Conservation (phyloP, 768 basidiomycete genomes). For the Tulasnella sp. region DNA sequence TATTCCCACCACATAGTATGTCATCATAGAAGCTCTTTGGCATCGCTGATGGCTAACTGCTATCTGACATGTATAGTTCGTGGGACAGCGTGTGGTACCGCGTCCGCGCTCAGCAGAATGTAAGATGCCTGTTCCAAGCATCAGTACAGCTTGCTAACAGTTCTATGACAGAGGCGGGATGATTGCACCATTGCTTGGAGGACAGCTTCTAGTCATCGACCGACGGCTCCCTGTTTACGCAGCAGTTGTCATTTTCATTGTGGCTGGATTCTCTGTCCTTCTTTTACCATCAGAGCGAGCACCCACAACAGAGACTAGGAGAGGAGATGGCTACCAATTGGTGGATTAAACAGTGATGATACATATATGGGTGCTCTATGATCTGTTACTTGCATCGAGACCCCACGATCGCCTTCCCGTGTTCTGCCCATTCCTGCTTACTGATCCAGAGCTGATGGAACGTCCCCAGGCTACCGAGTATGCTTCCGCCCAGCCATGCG, state of each 20-base stretch:
- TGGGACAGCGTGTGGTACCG: conserved; percentile 81
- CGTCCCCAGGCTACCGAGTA: conserved; percentile 87
- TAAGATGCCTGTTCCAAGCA: conserved; percentile 29
- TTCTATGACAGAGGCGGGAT: conserved; percentile 58
- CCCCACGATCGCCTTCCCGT: too few species aligned
- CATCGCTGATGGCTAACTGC: background rate
- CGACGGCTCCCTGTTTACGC: conserved; percentile 65
- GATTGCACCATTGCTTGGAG: conserved; percentile 75
- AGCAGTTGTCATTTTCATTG: conserved; percentile 52
- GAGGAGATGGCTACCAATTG: background rate
- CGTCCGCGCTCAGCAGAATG: conserved; percentile 77
- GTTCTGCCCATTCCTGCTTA: conserved; percentile 77
- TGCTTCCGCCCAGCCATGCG: conserved; percentile 92
- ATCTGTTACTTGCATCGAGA: too few species aligned
- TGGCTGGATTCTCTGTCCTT: conserved; percentile 53
- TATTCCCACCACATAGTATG: conserved; percentile 56
- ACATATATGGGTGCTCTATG: too few species aligned
- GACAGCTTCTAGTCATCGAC: conserved; percentile 53
- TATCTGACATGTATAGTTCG: conserved; percentile 39
- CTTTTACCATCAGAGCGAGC: conserved; percentile 2
- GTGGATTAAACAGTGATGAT: background rate
- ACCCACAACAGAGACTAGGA: background rate
- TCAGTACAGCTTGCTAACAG: conserved; percentile 7
- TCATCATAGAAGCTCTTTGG: background rate
- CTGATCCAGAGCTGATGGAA: conserved; percentile 98